Evolutionary conservation across 139 green algal species (phyloP).

Genomic region (Chlamydomonas incerta): DNA sequence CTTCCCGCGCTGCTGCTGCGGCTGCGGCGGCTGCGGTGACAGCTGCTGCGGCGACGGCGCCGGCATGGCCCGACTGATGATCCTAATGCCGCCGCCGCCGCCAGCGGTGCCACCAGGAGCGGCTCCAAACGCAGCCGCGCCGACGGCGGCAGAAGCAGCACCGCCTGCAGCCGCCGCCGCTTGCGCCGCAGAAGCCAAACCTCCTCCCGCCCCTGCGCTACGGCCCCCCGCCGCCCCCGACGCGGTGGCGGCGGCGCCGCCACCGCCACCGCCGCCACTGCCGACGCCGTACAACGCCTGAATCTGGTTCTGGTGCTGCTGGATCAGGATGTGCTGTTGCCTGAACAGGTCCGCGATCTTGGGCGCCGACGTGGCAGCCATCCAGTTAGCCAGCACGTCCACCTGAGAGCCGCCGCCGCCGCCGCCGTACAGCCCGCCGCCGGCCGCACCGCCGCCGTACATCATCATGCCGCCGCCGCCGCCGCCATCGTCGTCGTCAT

Average conservation of each 20-base stretch:
- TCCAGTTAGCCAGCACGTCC: conserved; percentile 28
- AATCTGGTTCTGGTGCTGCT: background rate
- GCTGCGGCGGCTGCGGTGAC: background rate
- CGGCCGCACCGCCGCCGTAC: background rate
- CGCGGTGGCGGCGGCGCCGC: too few species aligned
- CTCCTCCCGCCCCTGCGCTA: too few species aligned
- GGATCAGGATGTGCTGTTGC: conserved; percentile 3
- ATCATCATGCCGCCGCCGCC: background rate
- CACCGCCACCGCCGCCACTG: too few species aligned
- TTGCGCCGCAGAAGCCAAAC: too few species aligned
- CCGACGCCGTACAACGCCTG: too few species aligned
- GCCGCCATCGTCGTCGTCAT: background rate
- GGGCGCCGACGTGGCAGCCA: background rate
- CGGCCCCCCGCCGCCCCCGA: too few species aligned
- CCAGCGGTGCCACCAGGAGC: too few species aligned
- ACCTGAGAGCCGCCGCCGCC: background rate
- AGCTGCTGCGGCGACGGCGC: background rate
- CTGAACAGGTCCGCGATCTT: background rate
- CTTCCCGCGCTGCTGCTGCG: background rate
- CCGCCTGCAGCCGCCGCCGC: background rate
- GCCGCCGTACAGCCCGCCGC: background rate
- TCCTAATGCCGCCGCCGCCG: background rate
- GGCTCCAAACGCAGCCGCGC: background rate
- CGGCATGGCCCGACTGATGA: background rate
- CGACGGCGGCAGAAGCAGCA: background rate